Base-by-base conservation (phyloP, 1,139 yeast species). In the Geotrichum bryndzae region DNA sequence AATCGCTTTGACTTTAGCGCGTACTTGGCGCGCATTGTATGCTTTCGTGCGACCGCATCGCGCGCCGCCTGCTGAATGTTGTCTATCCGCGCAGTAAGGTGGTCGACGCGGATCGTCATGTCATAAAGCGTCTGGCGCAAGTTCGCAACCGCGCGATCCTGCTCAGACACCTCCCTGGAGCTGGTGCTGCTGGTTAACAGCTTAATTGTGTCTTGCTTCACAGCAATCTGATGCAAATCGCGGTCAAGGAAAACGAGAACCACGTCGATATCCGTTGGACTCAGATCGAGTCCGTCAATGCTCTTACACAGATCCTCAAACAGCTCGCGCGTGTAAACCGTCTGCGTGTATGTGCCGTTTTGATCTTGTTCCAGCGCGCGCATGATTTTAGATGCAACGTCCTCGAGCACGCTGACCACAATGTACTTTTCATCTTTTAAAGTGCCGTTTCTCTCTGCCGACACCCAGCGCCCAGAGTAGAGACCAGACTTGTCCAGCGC, bases 141-240 rank as follows among this genome's bases (percentile, higher is more conserved):
- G 23, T 66, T 66, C 5, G 73, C 74, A 22, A 75, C 69, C 3
- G 75, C 73, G 22, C 62, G 62, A 58, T 75, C 77, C 56, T 71
- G 69, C 38, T 72, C 74, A 2, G 71, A 61, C 33, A 73, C 64
- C 2, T 63, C 61, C 7, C 10, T 5, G 22, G 48, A 7, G 10
- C 18, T 41, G 15, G 54, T 59, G 54, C 58, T 56, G 18, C 60
- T 61, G 4, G 57, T 59, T 7, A 35, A 23, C 7, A 69, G 58
- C 56, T 71, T 71, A 48, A 68, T 64, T 15, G 66, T 62, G n/a
- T 63, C 66, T 6, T 62, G 66, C 15, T 66, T 66, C 2, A 66
- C 57, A 10, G 65, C 59, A 7, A 72, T 46, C 11, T 61, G 58
- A 11, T 62, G 66, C 41, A 59, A 62, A 56, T 72, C 75, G 27